Base-by-base conservation (phyloP, 1,284 basidiomycete genomes). In the Sanghuangporus baumii region DNA sequence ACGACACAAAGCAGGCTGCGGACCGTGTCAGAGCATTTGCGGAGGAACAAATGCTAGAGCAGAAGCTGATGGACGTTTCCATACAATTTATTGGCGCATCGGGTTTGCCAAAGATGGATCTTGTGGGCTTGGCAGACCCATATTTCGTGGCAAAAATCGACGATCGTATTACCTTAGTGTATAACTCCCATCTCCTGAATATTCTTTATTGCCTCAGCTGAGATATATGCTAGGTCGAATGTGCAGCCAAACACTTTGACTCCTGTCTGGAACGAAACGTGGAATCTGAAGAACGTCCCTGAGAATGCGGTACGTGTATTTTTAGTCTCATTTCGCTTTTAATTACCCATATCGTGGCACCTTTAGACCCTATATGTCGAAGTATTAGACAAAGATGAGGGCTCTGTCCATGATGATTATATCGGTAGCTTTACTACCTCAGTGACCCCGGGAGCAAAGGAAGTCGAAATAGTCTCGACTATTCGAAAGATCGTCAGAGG, bases 201-300 rank as follows among this genome's bases (percentile, higher is more conserved):
- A 9, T 56, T 46, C 12, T 50, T 12, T 37, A 8, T 5, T 11
- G 36, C n/a, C 11, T 16, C 34, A 48, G 34, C 31, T 57, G 20
- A 37, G 9, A 43, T 12, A 26, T 40, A 37, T 50, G 18, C 23
- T 41, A 91, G 89, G 55, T 91, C 89, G 0, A 81, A 84, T 0
- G 85, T 90, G 11, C 79, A 86, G 67, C 66, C 74, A 18, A 76
- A 84, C 59, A 86, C 84, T 5, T 73, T 85, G 18, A 69, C 74
- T 0, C 89, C 89, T 0, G 84, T 88, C 26, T 91, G 89, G 89
- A 87, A 91, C 67, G 89, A 89, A 68, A 66, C 78, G 20, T 91
- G 89, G 89, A 74, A 76, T 46, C 73, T 90, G 66, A 86, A 83
- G 73, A 89, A 88, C 69, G 88, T 91, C 2, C 89, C 88, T 0